Percentiles rank a stretch among this genome's conserved stretches.
Conservation (phyloP, 192 early-diverging fungal species). For the Lunasporangiospora selenospora region DNA sequence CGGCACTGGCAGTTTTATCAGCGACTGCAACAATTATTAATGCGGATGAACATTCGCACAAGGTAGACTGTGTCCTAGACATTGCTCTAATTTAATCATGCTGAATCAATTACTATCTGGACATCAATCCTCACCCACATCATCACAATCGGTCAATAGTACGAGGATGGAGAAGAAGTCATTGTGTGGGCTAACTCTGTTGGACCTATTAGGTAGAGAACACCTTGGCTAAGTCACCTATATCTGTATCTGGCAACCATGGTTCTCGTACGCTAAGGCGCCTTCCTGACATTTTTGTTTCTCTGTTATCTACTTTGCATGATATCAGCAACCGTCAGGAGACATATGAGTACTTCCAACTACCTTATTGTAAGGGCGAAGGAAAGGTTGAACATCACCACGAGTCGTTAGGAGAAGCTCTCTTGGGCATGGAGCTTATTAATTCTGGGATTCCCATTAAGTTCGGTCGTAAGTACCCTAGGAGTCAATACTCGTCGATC, state of each 20-base stretch:
- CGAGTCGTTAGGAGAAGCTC: conserved; percentile 80
- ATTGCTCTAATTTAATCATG: not conserved
- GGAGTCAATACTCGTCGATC: not conserved
- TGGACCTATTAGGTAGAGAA: conserved; percentile 51
- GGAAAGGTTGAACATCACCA: conserved; percentile 72
- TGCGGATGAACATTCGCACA: conserved; percentile 62
- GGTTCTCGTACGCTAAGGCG: too few relatives aligned
- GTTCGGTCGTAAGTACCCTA: conserved; percentile 59
- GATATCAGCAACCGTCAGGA: conserved; percentile 71
- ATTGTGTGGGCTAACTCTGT: conserved; percentile 76
- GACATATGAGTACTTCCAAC: conserved; percentile 74
- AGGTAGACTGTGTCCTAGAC: conserved; percentile 13
- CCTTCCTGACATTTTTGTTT: not conserved
- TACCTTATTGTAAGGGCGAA: conserved; percentile 75
- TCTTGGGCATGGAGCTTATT: conserved; percentile 77
- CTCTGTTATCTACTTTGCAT: not conserved
- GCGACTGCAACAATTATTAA: conserved; percentile 5
- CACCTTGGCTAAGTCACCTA: conserved; percentile 11
- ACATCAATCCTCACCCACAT: not conserved
- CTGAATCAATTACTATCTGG: too few relatives aligned
- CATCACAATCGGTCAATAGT: conserved; percentile 41
- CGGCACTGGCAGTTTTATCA: conserved; percentile 4
- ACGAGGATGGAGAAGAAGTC: conserved; percentile 67
- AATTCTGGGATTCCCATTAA: conserved; percentile 73
- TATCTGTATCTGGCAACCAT: conserved; percentile 12